These are phyloP conservation scores for Spiraea crenata DNA, from an alignment of 331 rosid genomes.

Conservation along the genomic window DNA sequence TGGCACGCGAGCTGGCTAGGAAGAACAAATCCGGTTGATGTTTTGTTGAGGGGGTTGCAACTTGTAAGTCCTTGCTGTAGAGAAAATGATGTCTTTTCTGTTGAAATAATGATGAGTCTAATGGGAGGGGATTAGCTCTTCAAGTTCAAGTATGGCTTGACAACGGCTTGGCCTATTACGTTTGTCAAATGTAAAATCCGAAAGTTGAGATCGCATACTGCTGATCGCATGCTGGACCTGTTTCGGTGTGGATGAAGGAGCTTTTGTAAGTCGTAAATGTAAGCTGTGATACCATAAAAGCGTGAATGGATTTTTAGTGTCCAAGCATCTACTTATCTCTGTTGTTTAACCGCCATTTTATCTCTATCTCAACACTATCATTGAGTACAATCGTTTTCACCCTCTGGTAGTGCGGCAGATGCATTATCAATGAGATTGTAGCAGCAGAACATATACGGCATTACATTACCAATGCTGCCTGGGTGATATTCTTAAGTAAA, in stretches of 20 bases:
- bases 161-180: neutral
- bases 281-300: neutral
- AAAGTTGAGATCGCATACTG: no score
- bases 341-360: no score
- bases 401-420: no score
- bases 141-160: neutral
- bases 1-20: slow-evolving; percentile 70
- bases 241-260: no score
- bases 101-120: neutral
- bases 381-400: no score
- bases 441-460: no score
- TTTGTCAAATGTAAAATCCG: slow-evolving; percentile 3
- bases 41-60: slow-evolving; percentile 13
- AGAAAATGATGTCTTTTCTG: neutral
- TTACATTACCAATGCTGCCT: no score
- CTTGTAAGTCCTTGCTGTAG: neutral
- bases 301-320: neutral
- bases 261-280: neutral
- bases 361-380: no score
- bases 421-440: no score
- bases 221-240: no score
- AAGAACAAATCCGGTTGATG: slow-evolving; percentile 52
- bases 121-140: neutral
- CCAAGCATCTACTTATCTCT: no score
- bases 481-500: no score